These are phyloP conservation scores for Ceratobasidium sp. DNA, from an alignment of 1,284 basidiomycete species.

Conservation along the genomic window DNA sequence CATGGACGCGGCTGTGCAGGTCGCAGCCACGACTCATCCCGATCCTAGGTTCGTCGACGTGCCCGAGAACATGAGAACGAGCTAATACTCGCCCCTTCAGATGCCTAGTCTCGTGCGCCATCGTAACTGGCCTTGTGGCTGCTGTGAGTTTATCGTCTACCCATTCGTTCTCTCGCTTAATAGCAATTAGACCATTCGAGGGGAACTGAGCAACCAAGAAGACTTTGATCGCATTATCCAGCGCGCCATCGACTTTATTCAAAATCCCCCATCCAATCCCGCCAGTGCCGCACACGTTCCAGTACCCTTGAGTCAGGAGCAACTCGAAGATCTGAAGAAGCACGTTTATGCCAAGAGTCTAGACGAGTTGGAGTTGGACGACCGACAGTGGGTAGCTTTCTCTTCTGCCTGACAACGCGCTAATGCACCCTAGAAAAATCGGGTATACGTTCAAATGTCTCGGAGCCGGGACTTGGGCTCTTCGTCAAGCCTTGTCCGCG, in stretches of 20 bases:
- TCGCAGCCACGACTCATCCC: slow-evolving; percentile 37
- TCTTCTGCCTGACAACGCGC: not conserved
- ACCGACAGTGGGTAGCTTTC: slow-evolving; percentile 10
- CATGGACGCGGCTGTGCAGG: slow-evolving; percentile 24
- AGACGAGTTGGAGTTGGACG: slow-evolving; percentile 26
- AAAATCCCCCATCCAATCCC: not conserved
- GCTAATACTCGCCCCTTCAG: not conserved
- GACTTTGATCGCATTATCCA: slow-evolving; percentile 25
- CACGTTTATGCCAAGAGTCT: slow-evolving; percentile 21
- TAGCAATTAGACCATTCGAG: slow-evolving; percentile 21
- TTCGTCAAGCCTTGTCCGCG: slow-evolving; percentile 20
- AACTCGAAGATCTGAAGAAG: slow-evolving; percentile 7
- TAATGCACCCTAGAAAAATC: slow-evolving; percentile 2
- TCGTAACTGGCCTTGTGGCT: slow-evolving; percentile 32
- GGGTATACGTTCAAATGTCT: slow-evolving; percentile 39
- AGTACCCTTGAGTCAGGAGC: not conserved
- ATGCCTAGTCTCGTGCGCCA: slow-evolving; percentile 36
- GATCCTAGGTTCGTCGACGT: slow-evolving; percentile 21
- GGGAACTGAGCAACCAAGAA: slow-evolving; percentile 7
- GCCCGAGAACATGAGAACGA: not conserved
- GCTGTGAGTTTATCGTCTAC: slow-evolving; percentile 10
- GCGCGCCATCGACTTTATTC: slow-evolving; percentile 1
- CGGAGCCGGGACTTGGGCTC: slow-evolving; percentile 34
- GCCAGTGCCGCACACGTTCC: not conserved
- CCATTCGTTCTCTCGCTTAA: not conserved